Evolutionary conservation across 768 basidiomycete genomes (phyloP).

Genomic region (Favolaschia claudopus): DNA sequence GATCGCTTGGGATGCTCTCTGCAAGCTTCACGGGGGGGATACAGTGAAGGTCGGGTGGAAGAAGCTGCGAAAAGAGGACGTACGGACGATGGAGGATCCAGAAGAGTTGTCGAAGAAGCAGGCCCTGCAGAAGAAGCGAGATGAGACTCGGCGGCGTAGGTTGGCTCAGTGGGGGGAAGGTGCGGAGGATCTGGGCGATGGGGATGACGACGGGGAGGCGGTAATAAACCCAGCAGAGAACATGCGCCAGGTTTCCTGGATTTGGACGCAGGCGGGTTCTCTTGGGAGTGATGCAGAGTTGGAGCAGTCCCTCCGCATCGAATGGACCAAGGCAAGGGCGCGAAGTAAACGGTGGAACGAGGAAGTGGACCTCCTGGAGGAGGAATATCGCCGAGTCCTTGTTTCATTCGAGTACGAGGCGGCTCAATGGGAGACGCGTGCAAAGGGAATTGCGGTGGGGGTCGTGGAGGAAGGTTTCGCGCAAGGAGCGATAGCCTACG

Average conservation of each 20-base stretch:
- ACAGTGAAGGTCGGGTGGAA: background rate
- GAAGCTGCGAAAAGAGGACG: background rate
- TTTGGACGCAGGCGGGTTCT: background rate
- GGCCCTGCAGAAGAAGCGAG: background rate
- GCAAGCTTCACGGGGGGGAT: background rate
- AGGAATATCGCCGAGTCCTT: background rate
- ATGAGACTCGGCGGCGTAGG: background rate
- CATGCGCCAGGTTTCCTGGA: background rate
- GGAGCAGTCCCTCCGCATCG: slow-evolving; percentile 6
- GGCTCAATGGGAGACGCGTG: slow-evolving; percentile 4
- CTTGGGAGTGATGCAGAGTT: background rate
- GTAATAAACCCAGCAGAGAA: background rate
- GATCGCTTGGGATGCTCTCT: slow-evolving; percentile 3
- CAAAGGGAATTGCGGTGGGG: background rate
- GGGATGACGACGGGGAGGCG: background rate
- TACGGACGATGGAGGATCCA: background rate
- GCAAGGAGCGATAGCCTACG: slow-evolving; percentile 4
- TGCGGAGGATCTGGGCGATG: background rate
- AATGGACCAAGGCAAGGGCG: slow-evolving; percentile 14
- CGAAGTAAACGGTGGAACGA: slow-evolving; percentile 6
- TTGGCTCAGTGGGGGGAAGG: background rate
- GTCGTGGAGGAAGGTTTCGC: background rate
- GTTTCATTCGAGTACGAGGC: slow-evolving; percentile 12
- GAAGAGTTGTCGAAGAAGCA: background rate
- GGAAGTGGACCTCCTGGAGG: slow-evolving; percentile 13